A percentile compares a stretch with the other conserved stretches of the same genome.
Evolutionary conservation across 345 rosid species (phyloP).

Genomic region (Excoecaria cochinchinensis): DNA sequence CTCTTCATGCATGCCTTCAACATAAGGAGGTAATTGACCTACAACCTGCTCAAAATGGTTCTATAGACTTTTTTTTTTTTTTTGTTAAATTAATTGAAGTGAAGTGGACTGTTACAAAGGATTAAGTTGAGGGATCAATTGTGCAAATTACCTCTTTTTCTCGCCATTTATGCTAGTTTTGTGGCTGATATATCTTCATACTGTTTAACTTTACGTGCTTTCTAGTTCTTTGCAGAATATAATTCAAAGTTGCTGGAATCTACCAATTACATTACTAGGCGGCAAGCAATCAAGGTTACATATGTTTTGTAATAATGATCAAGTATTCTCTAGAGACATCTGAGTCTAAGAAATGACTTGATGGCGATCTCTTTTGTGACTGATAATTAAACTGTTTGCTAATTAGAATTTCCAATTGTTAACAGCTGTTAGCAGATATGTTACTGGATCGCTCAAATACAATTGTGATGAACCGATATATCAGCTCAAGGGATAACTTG

Average conservation of each 20-base stretch:
- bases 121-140: too few relatives aligned
- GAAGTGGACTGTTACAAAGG: too few relatives aligned
- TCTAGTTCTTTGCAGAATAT: constrained; percentile 84
- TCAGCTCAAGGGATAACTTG: constrained; percentile 64
- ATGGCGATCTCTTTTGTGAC: constrained; percentile 1
- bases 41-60: too few relatives aligned
- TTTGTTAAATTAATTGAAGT: too few relatives aligned
- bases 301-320: background rate
- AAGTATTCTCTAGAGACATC: background rate
- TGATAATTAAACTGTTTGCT: constrained; percentile 4
- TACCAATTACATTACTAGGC: constrained; percentile 83
- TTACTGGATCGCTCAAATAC: constrained; percentile 68
- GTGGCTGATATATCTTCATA: constrained; percentile 10
- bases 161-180: background rate
- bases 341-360: background rate
- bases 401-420: constrained; percentile 5
- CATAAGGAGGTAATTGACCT: too few relatives aligned
- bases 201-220: constrained; percentile 19
- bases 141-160: background rate
- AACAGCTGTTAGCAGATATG: constrained; percentile 51
- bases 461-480: constrained; percentile 56
- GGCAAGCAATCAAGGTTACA: constrained; percentile 89
- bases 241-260: constrained; percentile 93
- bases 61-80: too few relatives aligned
- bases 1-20: too few relatives aligned